A percentile compares a stretch with the other conserved stretches of the same genome.
Conservation (phyloP, 768 basidiomycete species). For the Podaxis sp. region DNA sequence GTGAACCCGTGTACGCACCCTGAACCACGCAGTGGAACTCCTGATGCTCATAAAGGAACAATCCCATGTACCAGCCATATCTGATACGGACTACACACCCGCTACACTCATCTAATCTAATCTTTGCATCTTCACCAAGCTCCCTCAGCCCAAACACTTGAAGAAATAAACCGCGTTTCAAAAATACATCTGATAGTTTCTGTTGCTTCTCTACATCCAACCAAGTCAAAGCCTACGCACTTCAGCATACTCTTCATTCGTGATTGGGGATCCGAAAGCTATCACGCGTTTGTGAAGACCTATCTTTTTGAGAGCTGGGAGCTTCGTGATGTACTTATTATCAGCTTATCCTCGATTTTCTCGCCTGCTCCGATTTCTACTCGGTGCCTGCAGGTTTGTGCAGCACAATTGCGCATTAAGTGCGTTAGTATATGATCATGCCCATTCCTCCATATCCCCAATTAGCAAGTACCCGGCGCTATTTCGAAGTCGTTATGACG, state of each 20-base stretch:
- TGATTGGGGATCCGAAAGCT: not conserved
- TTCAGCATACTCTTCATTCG: too few species aligned
- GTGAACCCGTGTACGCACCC: slow-evolving; percentile 39
- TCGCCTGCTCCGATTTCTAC: not conserved
- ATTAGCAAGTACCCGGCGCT: not conserved
- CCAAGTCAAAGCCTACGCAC: too few species aligned
- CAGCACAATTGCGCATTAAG: not conserved
- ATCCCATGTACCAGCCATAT: not conserved
- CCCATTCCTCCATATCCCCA: not conserved
- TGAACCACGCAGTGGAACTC: slow-evolving; percentile 18
- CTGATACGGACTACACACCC: not conserved
- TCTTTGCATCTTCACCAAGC: not conserved
- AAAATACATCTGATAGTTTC: not conserved
- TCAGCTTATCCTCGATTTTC: too few species aligned
- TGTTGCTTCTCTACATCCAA: too few species aligned
- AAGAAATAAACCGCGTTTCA: not conserved
- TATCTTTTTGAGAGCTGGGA: too few species aligned
- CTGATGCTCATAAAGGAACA: not conserved
- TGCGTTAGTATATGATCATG: too few species aligned
- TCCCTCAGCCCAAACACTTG: too few species aligned
- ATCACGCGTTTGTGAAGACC: not conserved
- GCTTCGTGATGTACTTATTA: too few species aligned
- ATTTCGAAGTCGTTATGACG: not conserved
- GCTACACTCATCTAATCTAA: not conserved
- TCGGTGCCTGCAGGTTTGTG: not conserved